These are phyloP conservation scores for Tardiomyces digboiensis DNA, from an alignment of 1,139 yeast genomes.

Conservation along the genomic window DNA sequence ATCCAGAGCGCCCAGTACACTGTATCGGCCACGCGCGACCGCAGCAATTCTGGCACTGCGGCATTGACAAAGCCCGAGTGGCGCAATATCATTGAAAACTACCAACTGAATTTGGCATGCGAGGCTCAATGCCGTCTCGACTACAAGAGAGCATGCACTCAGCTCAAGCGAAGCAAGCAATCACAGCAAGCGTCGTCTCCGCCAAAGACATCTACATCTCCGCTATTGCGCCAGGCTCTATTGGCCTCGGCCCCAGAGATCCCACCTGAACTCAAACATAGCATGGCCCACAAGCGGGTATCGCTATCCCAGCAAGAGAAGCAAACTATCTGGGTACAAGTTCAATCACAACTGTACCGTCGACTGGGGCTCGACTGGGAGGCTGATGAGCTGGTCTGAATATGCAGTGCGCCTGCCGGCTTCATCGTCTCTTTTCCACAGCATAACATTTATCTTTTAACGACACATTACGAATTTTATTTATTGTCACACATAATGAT, in stretches of 20 bases:
- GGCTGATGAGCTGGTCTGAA: slow-evolving; percentile 33
- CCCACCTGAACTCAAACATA: slow-evolving; percentile 13
- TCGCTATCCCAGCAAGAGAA: slow-evolving; percentile 42
- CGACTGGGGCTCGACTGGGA: slow-evolving; percentile 51
- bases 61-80: slow-evolving; percentile 41
- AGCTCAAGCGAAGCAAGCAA: slow-evolving; percentile 30
- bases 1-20: slow-evolving; percentile 51
- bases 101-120: slow-evolving; percentile 50
- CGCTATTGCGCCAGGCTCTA: slow-evolving; percentile 22
- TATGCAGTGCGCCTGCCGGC: background rate
- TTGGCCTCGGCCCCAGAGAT: slow-evolving; percentile 22
- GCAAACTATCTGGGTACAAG: slow-evolving; percentile 47
- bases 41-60: slow-evolving; percentile 14
- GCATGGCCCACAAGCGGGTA: slow-evolving; percentile 6
- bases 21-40: slow-evolving; percentile 43
- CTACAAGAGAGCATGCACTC: slow-evolving; percentile 39
- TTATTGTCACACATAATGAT: too few relatives aligned
- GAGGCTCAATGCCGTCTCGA: slow-evolving; percentile 60
- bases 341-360: slow-evolving; percentile 45
- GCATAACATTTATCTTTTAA: too few relatives aligned
- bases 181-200: slow-evolving; percentile 3
- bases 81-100: slow-evolving; percentile 61
- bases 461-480: too few relatives aligned
- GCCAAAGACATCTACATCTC: slow-evolving; percentile 10
- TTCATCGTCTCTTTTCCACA: too few relatives aligned